Base-by-base conservation (phyloP, 306 rosid species). In the Dryas octopetala region DNA sequence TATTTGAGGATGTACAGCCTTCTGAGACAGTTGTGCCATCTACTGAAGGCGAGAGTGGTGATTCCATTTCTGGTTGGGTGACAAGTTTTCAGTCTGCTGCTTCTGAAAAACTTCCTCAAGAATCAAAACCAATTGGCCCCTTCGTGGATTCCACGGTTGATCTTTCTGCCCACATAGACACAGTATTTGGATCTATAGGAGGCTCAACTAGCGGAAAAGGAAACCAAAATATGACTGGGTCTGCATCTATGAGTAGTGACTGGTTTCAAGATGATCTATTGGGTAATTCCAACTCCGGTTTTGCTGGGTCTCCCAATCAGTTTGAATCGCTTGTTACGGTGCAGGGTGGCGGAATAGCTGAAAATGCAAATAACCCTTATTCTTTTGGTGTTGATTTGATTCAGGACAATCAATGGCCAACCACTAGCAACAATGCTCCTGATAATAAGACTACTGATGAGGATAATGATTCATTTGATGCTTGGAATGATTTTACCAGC, bases 51-150 rank as follows among this genome's bases (percentile, higher is more conserved):
- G 87, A 58, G 76, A 73, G 67, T 74, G 84, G 74, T 41, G 84
- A 84, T 74, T 87, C 91, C 16, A 78, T 83, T 91, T 89, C 94
- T 23, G 79, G 83, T 84, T 92, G 97, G 97, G 92, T 80, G 59
- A 89, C 96, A 41, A 81, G 78, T 80, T 90, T 95, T 77, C 87
- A 80, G 75, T 71, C 82, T 71, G 88, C 83, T 78, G 78, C 85
- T 81, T 74, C 90, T 73, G 85, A 74, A 78, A 77, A 71, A 45
- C 19, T 67, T 82, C 80, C 47, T 15, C 69, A 85, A 69, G 85
- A 78, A 66, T 51, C 87, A 19, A 82, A 84, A 68, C 78, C 90
- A 50, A 11, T 76, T 65, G 84, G 79, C 75, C 83, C 81, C 51
- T 79, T 82, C 19, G 75, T 79, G 58, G 86, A 71, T 88, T 87